Base-by-base conservation (phyloP, 768 basidiomycete species). In the Exidia glandulosa region DNA sequence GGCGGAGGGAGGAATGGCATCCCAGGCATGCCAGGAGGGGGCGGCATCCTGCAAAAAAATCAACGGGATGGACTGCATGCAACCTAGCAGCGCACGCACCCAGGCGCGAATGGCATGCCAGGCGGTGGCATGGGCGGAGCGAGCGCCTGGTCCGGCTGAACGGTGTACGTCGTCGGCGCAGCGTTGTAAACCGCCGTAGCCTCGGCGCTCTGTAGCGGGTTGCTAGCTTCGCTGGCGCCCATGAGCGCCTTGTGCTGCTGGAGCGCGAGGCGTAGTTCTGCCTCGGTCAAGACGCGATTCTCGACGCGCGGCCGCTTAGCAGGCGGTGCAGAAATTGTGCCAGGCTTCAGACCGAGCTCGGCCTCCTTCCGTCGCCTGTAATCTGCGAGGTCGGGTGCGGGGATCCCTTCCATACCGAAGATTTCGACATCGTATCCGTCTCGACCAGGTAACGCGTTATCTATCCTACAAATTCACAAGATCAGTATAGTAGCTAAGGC, bases 341-440 rank as follows among this genome's bases (percentile, higher is more conserved):
- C 90, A 1, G 88, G 84, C 19, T 83, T 80, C 29, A 93, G 81
- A 32, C 96, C 94, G 3, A 92, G 82, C 70, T 97, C 94, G 63
- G 91, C 88, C 71, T 95, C 94, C 69, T 96, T 96, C 64, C 90
- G 86, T 57, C 92, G 87, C 69, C 91, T 95, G 80, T 94, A 98
- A 72, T 94, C 95, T 13, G 90, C 93, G 23, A 95, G 82, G 71
- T 95, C 94, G 33, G 92, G 90, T 3, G 87, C 87, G 7, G 94
- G 94, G 56, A 97, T 93, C 59, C 95, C 96, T 70, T 96, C 95
- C 96, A 99, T 98, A 27, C 96, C 96, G 64, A 98, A 98, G 55
- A 99, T 98, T 74, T 99, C 96, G 36, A 99, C 88, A 70, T 98
- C 95, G 66, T 97, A 97, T 1, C 94, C 93, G 73, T 97, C 95